A percentile compares a stretch with the other conserved stretches of the same genome.
phyloP scores from a whole-genome alignment of 1,284 basidiomycete species.

The Tylopilus sp. region DNA sequence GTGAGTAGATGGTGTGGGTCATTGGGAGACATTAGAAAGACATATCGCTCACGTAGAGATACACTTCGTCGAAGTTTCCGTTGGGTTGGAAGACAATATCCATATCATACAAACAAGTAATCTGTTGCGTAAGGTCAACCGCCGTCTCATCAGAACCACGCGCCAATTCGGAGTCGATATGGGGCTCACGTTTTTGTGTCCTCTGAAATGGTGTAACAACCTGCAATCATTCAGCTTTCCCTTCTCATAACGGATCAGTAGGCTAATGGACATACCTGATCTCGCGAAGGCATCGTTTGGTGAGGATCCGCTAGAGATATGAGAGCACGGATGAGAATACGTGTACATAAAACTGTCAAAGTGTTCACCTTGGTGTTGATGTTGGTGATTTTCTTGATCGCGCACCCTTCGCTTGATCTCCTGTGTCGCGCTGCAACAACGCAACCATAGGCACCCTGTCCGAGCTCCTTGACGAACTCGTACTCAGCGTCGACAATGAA shows the following conservation, averaged over 20 bases:
- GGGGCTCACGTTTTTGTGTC: conserved; percentile 90
- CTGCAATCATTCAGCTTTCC: conserved; percentile 50
- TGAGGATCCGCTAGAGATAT: conserved; percentile 83
- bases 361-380: conserved; percentile 91
- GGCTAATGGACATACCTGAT: conserved; percentile 73
- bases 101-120: conserved; percentile 96
- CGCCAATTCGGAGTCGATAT: conserved; percentile 17
- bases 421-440: conserved; percentile 90
- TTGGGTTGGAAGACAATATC: conserved; percentile 92
- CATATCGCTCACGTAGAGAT: conserved; percentile 79
- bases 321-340: conserved; percentile 12
- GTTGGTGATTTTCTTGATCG: conserved; percentile 98
- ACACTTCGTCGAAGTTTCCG: conserved; percentile 95
- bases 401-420: conserved; percentile 89
- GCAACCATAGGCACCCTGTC: conserved; percentile 94
- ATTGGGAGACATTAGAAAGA: conserved; percentile 5
- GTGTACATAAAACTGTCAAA: background rate
- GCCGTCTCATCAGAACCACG: conserved; percentile 4
- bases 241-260: background rate
- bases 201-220: conserved; percentile 94
- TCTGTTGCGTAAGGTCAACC: conserved; percentile 56
- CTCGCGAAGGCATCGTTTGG: conserved; percentile 94
- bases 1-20: conserved; percentile 1
- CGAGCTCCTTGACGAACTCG: conserved; percentile 94
- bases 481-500: conserved; percentile 94